phyloP scores from a whole-genome alignment of 2,329 filamentous ascomycete genomes.

The Colletotrichum spaethianum region DNA sequence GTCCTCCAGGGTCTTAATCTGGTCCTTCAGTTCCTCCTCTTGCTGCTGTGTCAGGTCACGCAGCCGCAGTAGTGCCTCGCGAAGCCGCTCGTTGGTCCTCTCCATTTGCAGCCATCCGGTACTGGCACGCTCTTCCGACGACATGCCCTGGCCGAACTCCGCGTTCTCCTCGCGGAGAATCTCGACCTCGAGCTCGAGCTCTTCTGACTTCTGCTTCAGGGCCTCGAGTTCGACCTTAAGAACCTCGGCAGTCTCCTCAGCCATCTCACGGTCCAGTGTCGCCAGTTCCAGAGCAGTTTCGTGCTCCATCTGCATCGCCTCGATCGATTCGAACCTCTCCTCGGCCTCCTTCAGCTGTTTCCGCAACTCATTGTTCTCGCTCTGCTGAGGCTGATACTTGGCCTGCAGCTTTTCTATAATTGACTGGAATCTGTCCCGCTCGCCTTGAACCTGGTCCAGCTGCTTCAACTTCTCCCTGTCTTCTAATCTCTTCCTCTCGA shows the following conservation, averaged over 20 bases:
- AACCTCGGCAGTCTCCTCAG: slow-evolving; percentile 90
- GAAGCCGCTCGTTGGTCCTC: slow-evolving; percentile 87
- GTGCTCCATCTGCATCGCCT: slow-evolving; percentile 84
- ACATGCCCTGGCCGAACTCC: slow-evolving; percentile 87
- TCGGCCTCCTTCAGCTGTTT: slow-evolving; percentile 85
- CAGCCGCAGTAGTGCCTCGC: slow-evolving; percentile 86
- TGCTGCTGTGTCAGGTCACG: slow-evolving; percentile 90
- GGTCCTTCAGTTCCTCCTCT: slow-evolving; percentile 82
- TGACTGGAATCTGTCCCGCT: slow-evolving; percentile 82
- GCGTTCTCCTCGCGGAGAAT: slow-evolving; percentile 89
- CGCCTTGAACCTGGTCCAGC: slow-evolving; percentile 81
- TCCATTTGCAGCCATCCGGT: slow-evolving; percentile 94
- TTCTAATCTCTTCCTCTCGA: slow-evolving; percentile 89
- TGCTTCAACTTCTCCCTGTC: slow-evolving; percentile 88
- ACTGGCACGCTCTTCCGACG: slow-evolving; percentile 87
- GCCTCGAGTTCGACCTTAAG: slow-evolving; percentile 85
- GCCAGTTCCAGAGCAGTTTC: slow-evolving; percentile 89
- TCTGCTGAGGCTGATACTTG: slow-evolving; percentile 88
- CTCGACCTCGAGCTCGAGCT: slow-evolving; percentile 89
- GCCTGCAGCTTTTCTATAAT: slow-evolving; percentile 93
- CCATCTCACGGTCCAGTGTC: slow-evolving; percentile 93
- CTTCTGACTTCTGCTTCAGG: slow-evolving; percentile 82
- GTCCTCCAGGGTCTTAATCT: slow-evolving; percentile 81
- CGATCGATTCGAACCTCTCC: slow-evolving; percentile 76
- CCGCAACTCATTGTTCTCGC: slow-evolving; percentile 83